Conservation (phyloP, 1,284 basidiomycete species). For the Thelephora terrestris region DNA sequence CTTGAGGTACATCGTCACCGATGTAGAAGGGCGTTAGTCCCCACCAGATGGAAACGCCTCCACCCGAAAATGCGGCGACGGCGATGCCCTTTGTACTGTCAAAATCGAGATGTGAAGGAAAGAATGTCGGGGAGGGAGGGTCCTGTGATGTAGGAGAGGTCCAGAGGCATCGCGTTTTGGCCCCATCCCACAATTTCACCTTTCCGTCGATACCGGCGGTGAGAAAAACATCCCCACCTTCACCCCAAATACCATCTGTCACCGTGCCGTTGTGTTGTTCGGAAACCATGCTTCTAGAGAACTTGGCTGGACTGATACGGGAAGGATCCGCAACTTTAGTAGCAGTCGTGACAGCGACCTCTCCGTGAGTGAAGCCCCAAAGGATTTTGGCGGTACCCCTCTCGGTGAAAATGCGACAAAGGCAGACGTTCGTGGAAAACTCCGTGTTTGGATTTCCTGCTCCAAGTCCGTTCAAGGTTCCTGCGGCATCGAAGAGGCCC, state of each 20-base stretch:
- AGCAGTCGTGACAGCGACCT: slow-evolving; percentile 53
- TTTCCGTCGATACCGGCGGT: slow-evolving; percentile 53
- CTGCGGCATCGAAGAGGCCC: slow-evolving; percentile 65
- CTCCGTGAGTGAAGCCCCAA: slow-evolving; percentile 72
- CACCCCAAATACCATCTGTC: slow-evolving; percentile 40
- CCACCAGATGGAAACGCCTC: slow-evolving; percentile 45
- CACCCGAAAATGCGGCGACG: slow-evolving; percentile 40
- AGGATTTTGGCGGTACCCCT: slow-evolving; percentile 60
- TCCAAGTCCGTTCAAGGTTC: slow-evolving; percentile 45
- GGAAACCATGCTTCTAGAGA: slow-evolving; percentile 34
- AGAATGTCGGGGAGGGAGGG: no score
- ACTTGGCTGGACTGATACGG: slow-evolving; percentile 32
- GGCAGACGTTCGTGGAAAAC: slow-evolving; percentile 58
- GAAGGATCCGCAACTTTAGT: slow-evolving; percentile 46
- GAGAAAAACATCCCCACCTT: slow-evolving; percentile 26
- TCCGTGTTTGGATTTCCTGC: slow-evolving; percentile 73
- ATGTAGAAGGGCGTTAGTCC: slow-evolving; percentile 20
- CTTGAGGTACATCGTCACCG: slow-evolving; percentile 2
- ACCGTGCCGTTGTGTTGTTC: slow-evolving; percentile 57
- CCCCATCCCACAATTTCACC: slow-evolving; percentile 64
- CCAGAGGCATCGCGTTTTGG: slow-evolving; percentile 47
- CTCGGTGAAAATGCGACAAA: slow-evolving; percentile 46
- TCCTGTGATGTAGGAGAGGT: slow-evolving; percentile 41
- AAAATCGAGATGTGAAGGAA: slow-evolving; percentile 24
- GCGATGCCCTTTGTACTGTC: slow-evolving; percentile 35